Evolutionary conservation across 2,329 filamentous ascomycete species (phyloP).

Genomic region (Bipolaris gigantea): DNA sequence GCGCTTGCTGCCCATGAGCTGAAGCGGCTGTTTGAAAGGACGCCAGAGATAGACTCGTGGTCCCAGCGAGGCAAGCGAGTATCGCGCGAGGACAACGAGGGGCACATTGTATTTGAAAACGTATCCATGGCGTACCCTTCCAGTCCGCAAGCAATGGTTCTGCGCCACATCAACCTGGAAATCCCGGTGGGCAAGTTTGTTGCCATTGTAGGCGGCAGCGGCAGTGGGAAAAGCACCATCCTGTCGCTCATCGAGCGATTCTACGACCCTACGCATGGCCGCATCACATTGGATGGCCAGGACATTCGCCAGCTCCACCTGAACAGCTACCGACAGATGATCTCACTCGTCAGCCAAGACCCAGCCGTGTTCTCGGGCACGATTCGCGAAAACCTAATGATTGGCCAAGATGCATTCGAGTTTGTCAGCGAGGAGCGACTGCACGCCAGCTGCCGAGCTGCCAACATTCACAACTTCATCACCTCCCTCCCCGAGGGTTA

Average conservation of each 20-base stretch:
- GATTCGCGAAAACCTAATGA: slow-evolving; percentile 46
- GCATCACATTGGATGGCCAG: slow-evolving; percentile 58
- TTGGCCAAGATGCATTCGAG: slow-evolving; percentile 36
- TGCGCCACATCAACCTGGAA: neutral
- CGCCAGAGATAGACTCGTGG: too few relatives aligned
- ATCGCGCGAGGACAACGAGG: too few relatives aligned
- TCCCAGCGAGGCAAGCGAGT: too few relatives aligned
- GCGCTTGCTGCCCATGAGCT: too few relatives aligned
- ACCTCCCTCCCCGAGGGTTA: slow-evolving; percentile 28
- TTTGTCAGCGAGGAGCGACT: slow-evolving; percentile 34
- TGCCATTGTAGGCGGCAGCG: slow-evolving; percentile 68
- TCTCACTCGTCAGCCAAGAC: slow-evolving; percentile 53
- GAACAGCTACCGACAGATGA: slow-evolving; percentile 43
- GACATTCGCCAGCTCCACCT: slow-evolving; percentile 44
- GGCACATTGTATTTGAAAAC: neutral
- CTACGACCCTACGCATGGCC: slow-evolving; percentile 68
- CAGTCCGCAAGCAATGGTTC: neutral
- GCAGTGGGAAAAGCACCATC: slow-evolving; percentile 73
- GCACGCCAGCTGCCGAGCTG: slow-evolving; percentile 36
- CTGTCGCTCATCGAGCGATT: slow-evolving; percentile 65
- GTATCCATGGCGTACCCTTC: neutral
- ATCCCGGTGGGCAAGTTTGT: slow-evolving; percentile 36
- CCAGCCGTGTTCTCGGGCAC: slow-evolving; percentile 51
- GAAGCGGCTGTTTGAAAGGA: too few relatives aligned
- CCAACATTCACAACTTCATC: slow-evolving; percentile 47